phyloP scores from a whole-genome alignment of 2,329 filamentous ascomycete species.

The Penicillium sp. region DNA sequence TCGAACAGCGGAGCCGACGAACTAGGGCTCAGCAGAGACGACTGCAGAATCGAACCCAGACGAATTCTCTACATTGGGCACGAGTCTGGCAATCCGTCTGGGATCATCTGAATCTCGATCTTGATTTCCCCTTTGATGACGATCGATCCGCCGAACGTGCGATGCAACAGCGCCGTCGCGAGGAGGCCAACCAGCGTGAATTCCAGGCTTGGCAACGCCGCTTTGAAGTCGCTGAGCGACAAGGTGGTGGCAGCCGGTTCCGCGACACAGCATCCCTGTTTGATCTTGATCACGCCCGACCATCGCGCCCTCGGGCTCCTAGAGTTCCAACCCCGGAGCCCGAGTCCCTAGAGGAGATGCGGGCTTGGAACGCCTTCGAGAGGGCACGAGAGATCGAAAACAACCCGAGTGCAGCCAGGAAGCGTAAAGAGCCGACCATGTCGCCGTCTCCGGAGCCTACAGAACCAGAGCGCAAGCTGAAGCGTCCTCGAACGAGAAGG shows the following conservation, averaged over 20 bases:
- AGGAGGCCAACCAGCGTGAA: constrained; percentile 55
- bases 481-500: constrained; percentile 77
- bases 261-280: constrained; percentile 63
- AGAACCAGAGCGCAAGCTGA: constrained; percentile 77
- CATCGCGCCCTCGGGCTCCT: constrained; percentile 39
- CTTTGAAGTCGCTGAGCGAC: constrained; percentile 73
- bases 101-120: constrained; percentile 71
- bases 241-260: constrained; percentile 73
- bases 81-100: constrained; percentile 87
- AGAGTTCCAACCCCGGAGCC: constrained; percentile 52
- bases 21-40: constrained; percentile 47
- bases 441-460: constrained; percentile 68
- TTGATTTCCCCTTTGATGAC: constrained; percentile 82
- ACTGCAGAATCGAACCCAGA: constrained; percentile 39
- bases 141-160: constrained; percentile 60
- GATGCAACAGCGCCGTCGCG: constrained; percentile 49
- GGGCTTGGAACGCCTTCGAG: constrained; percentile 88
- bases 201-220: constrained; percentile 77
- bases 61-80: constrained; percentile 61
- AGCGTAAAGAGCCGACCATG: constrained; percentile 61
- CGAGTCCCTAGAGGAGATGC: constrained; percentile 74
- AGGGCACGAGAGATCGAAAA: constrained; percentile 70
- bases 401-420: constrained; percentile 46
- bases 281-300: constrained; percentile 48
- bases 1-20: constrained; percentile 48